Evolutionary conservation across 768 basidiomycete species (phyloP), one percentile per base, ranked within the genome.

Genomic region (Tulasnella sp.): DNA sequence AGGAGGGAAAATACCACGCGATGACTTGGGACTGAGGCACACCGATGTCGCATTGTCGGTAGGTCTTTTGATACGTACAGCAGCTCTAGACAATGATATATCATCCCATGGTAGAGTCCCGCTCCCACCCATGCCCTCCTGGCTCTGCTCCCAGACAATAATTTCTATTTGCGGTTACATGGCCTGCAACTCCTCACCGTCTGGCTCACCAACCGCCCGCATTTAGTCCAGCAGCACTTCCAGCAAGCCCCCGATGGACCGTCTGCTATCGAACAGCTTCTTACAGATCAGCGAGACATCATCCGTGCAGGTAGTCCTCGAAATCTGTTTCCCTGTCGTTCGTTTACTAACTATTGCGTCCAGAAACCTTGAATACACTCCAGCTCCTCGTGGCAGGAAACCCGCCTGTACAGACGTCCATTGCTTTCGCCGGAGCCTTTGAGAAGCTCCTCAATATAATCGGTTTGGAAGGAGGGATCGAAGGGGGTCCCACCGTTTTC

Each of bases 361-460:
- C 81, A 92, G 93, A 98, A 85, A 90, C 88, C 29, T 87, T 97
- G 42, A 83, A 88, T 17, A 87, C 95, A 81, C 84, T 95, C 39
- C 91, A 95, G 74, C 83, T 88, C 5, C 83, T 99, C 16, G 87
- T 91, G 41, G 87, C 88, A 0, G 90, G 95, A 76, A 98, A 91
- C 76, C 87, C 91, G 37, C 94, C 98, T 79, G 92, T 99, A 40
- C 96, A 98, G 78, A 98, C 98, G 80, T 88, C 98, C 36, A 87
- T 98, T 62, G 94, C 95, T 0, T 99, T 99, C 76, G 94, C 95
- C 76, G 95, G 97, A 22, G 92, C 92, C 1, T 98, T 99, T 77
- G 97, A 99, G 82, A 93, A 90, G 78, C 85, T 99, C 36, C 94
- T 98, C 81, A 89, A 89, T 71, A 94, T 92, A 64, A 86, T 98